Percentiles rank a stretch among this genome's conserved stretches.
Evolutionary conservation across 805 yeast species (phyloP).

Genomic region (Martiniozyma abietophila): DNA sequence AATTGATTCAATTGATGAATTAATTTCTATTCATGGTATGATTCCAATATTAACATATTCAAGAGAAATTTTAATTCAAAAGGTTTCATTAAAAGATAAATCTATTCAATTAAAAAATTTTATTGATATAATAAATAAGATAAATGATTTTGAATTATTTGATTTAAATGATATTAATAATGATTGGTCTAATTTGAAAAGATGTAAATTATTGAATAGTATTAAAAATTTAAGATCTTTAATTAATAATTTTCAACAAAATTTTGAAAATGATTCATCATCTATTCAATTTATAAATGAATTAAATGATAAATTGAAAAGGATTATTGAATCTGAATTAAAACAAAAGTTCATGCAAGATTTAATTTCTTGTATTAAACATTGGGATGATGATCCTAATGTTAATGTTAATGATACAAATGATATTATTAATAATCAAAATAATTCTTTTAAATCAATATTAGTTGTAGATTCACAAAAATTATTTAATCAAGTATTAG

Average conservation of each 20-base stretch:
- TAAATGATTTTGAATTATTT: slow-evolving; percentile 9
- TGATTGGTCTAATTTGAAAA: not conserved
- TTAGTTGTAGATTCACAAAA: not conserved
- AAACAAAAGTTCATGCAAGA: not conserved
- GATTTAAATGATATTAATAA: slow-evolving; percentile 1
- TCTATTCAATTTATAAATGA: not conserved
- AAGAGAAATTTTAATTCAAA: slow-evolving; percentile 8
- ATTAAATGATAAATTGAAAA: slow-evolving; percentile 1
- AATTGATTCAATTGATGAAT: slow-evolving; percentile 3
- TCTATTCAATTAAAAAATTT: not conserved
- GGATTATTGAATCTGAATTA: slow-evolving; percentile 1
- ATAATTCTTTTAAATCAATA: too few relatives aligned
- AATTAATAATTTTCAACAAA: not conserved
- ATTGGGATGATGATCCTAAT: slow-evolving; percentile 6
- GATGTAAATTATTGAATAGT: not conserved
- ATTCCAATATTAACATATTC: slow-evolving; percentile 10
- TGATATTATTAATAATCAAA: too few relatives aligned
- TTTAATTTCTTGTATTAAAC: not conserved
- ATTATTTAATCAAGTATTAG: slow-evolving; percentile 9
- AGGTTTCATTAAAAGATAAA: slow-evolving; percentile 5
- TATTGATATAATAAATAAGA: not conserved
- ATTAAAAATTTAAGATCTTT: not conserved
- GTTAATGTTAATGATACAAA: not conserved
- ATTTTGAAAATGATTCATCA: not conserved
- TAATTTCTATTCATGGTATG: slow-evolving; percentile 7